phyloP scores from a whole-genome alignment of 805 yeast genomes.

The Babjeviella inositovora region DNA sequence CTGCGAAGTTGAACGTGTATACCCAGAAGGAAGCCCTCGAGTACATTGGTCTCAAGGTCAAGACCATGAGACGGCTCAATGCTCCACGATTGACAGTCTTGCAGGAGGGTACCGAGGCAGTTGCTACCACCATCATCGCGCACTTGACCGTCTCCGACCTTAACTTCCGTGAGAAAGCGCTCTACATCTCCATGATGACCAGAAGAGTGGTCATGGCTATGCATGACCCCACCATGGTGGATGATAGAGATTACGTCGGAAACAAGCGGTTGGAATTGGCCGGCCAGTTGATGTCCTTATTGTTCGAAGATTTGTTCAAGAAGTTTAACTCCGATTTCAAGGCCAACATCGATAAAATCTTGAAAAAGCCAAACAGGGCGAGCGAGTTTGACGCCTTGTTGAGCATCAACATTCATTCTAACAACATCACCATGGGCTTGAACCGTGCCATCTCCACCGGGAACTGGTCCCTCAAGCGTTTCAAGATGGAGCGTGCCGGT shows the following conservation, averaged over 20 bases:
- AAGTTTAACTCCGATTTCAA: conserved; percentile 92
- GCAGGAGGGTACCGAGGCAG: conserved; percentile 95
- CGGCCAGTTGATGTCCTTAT: conserved; percentile 87
- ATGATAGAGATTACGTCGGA: conserved; percentile 97
- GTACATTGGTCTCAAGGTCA: conserved; percentile 81
- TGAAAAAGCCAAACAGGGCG: conserved; percentile 88
- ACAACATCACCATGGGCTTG: conserved; percentile 85
- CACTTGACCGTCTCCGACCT: conserved; percentile 75
- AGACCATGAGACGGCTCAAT: conserved; percentile 78
- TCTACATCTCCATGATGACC: conserved; percentile 92
- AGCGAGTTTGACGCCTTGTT: conserved; percentile 89
- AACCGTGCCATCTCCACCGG: conserved; percentile 97
- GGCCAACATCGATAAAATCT: conserved; percentile 82
- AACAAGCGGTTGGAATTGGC: conserved; percentile 94
- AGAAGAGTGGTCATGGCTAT: conserved; percentile 92
- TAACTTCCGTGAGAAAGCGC: conserved; percentile 86
- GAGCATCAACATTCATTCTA: conserved; percentile 80
- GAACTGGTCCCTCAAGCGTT: conserved; percentile 96
- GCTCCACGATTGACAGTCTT: conserved; percentile 63
- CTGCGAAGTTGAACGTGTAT: conserved; percentile 67
- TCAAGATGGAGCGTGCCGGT: conserved; percentile 99
- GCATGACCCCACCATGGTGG: conserved; percentile 90
- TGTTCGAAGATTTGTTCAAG: conserved; percentile 94
- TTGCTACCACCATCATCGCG: conserved; percentile 92
- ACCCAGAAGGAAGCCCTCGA: conserved; percentile 92